Evolutionary conservation across 495 filamentous ascomycete species (phyloP).

Genomic region (Cercophora sp.): DNA sequence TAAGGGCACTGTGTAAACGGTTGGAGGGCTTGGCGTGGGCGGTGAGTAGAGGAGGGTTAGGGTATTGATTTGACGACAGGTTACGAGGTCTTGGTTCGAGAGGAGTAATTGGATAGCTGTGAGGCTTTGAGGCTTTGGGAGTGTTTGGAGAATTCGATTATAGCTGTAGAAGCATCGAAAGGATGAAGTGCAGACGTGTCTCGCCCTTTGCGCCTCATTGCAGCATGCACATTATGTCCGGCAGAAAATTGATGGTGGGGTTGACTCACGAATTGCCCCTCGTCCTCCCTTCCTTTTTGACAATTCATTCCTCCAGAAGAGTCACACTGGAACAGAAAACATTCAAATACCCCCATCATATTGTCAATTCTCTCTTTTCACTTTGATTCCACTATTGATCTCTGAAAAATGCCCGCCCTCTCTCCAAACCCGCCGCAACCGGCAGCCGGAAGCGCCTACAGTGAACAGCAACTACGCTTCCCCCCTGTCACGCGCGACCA

Average conservation of each 20-base stretch:
- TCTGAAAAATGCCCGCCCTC: constrained; percentile 20
- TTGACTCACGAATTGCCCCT: not conserved
- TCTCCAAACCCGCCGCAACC: constrained; percentile 19
- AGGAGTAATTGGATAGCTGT: not conserved
- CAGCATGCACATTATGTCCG: no score
- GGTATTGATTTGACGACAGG: not conserved
- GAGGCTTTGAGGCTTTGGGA: not conserved
- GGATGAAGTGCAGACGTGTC: no score
- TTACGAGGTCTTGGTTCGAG: not conserved
- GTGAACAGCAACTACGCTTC: constrained; percentile 57
- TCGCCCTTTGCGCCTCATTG: no score
- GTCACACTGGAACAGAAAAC: no score
- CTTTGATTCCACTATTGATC: not conserved
- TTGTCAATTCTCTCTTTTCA: not conserved
- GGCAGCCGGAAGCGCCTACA: not conserved
- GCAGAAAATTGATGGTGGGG: not conserved
- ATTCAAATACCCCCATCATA: no score
- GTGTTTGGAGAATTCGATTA: no score
- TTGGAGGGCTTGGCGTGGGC: not conserved
- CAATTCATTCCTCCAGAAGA: not conserved
- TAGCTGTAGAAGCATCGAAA: no score
- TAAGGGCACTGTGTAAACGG: not conserved
- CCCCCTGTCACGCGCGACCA: constrained; percentile 77
- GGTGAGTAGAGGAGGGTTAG: constrained; percentile 5
- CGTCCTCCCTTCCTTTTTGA: not conserved